Evolutionary conservation across 2,329 filamentous ascomycete genomes (phyloP), one percentile per base, ranked within the genome.

Genomic region (Penicillium frequentans): DNA sequence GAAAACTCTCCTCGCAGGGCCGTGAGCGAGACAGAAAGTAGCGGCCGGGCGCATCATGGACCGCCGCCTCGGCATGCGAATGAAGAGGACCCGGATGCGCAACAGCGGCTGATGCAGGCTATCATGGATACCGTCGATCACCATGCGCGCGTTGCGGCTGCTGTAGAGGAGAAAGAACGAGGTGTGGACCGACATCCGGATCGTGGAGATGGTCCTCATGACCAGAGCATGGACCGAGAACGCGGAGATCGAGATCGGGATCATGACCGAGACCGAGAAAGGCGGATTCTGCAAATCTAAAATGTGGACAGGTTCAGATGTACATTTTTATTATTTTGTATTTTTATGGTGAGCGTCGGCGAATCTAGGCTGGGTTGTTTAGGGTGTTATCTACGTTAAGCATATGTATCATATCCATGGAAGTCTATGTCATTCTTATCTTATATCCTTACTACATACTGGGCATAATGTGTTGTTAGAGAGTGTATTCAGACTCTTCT

Each of bases 51-150:
- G 27, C 60, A 58, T 27, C 60, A 68, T 49, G 60, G 65, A 5
- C 52, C 35, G 8, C 49, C 59, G 58, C 37, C 66, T 55, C 56
- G 54, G 11, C 52, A 42, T 35, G 31, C 64, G 7, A 70, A 74
- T 19, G 71, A 74, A 23, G 72, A 75, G 31, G 75, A 71, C 29
- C 71, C 71, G 2, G 75, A 75, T 57, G 72, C 73, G 27, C 75
- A 74, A 52, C 71, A 75, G 54, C 67, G 73, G 2, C 60, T 77
- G 35, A 74, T 75, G 64, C 75, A 77, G 58, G 75, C 75, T 21
- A 77, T 77, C 37, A 62, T 74, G 54, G 75, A 77, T 52, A 77
- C 75, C 2, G 71, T 77, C 10, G 73, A 74, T 55, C 73, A 76
- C 50, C 74, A 73, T 48, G 63, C 67, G 7, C 69, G 73, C 10